Conservation (phyloP, 1,284 basidiomycete species). For the Mycosarcoma maydis region DNA sequence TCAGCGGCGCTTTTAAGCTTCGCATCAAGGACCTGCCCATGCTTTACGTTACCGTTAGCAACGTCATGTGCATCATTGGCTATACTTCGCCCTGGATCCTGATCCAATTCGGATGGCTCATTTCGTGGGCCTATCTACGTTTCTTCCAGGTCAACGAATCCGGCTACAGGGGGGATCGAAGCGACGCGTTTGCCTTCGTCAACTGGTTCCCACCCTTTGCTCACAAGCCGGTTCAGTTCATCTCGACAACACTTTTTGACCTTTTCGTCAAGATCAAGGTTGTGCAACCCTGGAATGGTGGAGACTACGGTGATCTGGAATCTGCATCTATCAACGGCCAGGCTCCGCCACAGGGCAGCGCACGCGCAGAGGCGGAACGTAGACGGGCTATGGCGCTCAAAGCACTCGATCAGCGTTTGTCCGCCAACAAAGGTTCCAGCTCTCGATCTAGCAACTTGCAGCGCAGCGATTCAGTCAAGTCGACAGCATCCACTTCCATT, state of each 20-base stretch:
- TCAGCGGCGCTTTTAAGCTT: slow-evolving; percentile 80
- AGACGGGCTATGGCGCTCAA: slow-evolving; percentile 88
- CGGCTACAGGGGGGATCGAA: slow-evolving; percentile 79
- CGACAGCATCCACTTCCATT: slow-evolving; percentile 14
- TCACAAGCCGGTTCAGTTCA: slow-evolving; percentile 73
- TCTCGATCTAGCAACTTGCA: slow-evolving; percentile 20
- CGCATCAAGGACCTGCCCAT: slow-evolving; percentile 95
- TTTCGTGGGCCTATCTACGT: slow-evolving; percentile 91
- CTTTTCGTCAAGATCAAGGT: slow-evolving; percentile 74
- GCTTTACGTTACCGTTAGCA: slow-evolving; percentile 89
- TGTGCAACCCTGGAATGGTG: slow-evolving; percentile 74
- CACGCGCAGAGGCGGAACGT: slow-evolving; percentile 56
- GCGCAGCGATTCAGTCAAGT: slow-evolving; percentile 31
- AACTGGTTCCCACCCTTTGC: slow-evolving; percentile 93
- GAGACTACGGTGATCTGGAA: slow-evolving; percentile 47
- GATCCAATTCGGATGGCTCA: slow-evolving; percentile 95
- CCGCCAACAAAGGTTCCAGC: slow-evolving; percentile 65
- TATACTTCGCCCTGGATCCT: slow-evolving; percentile 93
- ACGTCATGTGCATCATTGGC: slow-evolving; percentile 85
- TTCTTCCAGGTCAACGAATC: slow-evolving; percentile 88
- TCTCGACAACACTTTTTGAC: slow-evolving; percentile 77
- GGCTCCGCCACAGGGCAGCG: slow-evolving; percentile 26
- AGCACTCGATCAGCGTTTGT: slow-evolving; percentile 90
- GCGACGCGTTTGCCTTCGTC: slow-evolving; percentile 94
- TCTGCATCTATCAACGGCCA: slow-evolving; percentile 75